Evolutionary conservation across 176 grass and related monocot genomes (phyloP).

Genomic region (Chloris gayana): DNA sequence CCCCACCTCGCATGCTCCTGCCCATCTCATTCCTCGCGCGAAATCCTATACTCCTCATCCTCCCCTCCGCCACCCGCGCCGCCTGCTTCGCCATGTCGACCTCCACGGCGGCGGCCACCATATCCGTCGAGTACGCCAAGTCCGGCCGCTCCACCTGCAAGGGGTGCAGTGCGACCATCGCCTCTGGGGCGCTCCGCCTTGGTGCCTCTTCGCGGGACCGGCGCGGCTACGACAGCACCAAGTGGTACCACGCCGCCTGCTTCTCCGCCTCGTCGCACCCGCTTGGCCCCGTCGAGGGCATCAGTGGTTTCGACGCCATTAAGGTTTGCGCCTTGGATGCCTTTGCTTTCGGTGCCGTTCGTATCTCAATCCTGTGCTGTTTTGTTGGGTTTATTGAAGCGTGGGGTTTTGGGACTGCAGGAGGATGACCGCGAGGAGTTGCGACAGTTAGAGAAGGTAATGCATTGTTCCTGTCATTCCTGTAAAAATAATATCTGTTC

Average conservation of each 20-base stretch:
- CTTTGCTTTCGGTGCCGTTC: neutral
- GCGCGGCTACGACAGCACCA: slow-evolving; percentile 59
- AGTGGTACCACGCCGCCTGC: slow-evolving; percentile 76
- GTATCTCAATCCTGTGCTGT: neutral
- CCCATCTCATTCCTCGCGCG: slow-evolving; percentile 26
- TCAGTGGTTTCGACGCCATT: slow-evolving; percentile 62
- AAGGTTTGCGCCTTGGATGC: slow-evolving; percentile 53
- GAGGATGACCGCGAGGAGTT: slow-evolving; percentile 56
- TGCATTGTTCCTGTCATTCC: neutral
- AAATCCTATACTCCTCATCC: slow-evolving; percentile 25
- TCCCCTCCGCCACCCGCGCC: slow-evolving; percentile 3
- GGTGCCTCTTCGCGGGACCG: slow-evolving; percentile 53
- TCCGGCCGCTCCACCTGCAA: slow-evolving; percentile 79
- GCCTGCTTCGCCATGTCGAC: slow-evolving; percentile 34
- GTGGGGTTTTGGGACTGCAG: slow-evolving; percentile 45
- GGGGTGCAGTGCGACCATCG: slow-evolving; percentile 56
- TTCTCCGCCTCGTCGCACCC: slow-evolving; percentile 54
- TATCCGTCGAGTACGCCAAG: slow-evolving; percentile 77
- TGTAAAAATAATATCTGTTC: slow-evolving; percentile 5
- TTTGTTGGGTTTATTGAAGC: slow-evolving; percentile 1
- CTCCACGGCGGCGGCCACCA: slow-evolving; percentile 22
- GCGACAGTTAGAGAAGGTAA: slow-evolving; percentile 52
- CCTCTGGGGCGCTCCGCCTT: slow-evolving; percentile 57
- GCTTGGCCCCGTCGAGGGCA: slow-evolving; percentile 48
- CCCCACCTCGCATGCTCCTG: slow-evolving; percentile 17